Conservation (phyloP, 331 rosid species). For the Erythrophleum ivorense region DNA sequence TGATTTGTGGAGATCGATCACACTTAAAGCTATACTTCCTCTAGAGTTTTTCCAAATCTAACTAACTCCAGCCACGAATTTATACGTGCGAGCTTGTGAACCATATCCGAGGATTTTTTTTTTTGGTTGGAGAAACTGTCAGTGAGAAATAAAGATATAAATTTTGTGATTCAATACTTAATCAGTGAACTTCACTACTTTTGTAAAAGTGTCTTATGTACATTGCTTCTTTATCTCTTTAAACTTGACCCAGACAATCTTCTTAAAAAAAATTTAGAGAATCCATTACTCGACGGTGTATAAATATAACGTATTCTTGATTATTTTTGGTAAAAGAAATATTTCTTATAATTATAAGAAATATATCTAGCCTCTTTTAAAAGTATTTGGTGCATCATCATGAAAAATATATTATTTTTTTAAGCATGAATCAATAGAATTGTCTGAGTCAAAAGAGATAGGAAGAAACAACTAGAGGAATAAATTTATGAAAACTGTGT, state of each 20-base stretch:
- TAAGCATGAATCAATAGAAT: too few species aligned
- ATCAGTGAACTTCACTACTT: too few species aligned
- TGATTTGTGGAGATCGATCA: slow-evolving; percentile 23
- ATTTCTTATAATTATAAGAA: too few species aligned
- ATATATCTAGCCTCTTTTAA: too few species aligned
- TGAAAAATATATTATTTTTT: too few species aligned
- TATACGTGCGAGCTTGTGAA: background rate
- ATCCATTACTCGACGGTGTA: too few species aligned
- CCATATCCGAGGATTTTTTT: background rate
- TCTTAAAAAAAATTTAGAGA: background rate
- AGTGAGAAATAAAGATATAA: too few species aligned
- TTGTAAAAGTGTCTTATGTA: background rate
- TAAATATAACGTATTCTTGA: too few species aligned
- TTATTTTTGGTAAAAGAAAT: too few species aligned
- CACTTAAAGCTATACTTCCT: slow-evolving; percentile 15
- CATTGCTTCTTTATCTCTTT: background rate
- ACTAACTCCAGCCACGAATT: background rate
- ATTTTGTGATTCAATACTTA: too few species aligned
- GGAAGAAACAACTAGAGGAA: background rate
- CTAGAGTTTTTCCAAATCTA: background rate
- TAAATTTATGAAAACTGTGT: too few species aligned
- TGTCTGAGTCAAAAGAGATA: background rate
- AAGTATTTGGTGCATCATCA: too few species aligned
- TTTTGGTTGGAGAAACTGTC: background rate
- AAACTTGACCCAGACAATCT: background rate